These are phyloP conservation scores for Cryphonectria japonica DNA, from an alignment of 2,329 filamentous ascomycete species.

Conservation along the genomic window DNA sequence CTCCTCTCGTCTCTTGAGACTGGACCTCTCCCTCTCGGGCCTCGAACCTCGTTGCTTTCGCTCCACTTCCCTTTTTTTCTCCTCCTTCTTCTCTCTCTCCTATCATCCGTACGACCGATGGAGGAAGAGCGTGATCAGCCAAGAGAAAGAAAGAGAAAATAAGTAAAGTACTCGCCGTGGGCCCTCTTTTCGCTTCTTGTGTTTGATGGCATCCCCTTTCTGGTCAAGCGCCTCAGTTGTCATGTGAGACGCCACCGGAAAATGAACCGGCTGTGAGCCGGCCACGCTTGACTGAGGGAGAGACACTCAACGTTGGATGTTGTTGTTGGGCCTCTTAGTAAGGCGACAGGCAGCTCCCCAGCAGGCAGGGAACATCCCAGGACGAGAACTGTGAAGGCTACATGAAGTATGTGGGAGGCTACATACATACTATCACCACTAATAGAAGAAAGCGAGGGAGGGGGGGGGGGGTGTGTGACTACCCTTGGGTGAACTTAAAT, in stretches of 20 bases:
- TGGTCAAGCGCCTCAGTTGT: not conserved
- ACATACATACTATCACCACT: not conserved
- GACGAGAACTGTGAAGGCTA: not conserved
- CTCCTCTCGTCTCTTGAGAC: too few relatives aligned
- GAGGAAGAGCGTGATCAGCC: too few relatives aligned
- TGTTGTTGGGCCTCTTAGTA: too few relatives aligned
- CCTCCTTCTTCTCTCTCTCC: too few relatives aligned
- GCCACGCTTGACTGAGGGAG: not conserved
- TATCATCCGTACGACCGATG: not conserved
- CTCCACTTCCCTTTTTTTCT: too few relatives aligned
- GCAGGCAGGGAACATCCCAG: not conserved
- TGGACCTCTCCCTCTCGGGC: too few relatives aligned
- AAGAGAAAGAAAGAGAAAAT: too few relatives aligned
- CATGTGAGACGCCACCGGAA: conserved; percentile 1
- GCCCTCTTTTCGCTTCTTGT: not conserved
- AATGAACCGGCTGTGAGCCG: not conserved
- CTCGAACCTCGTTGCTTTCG: too few relatives aligned
- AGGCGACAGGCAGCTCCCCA: too few relatives aligned
- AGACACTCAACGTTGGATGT: too few relatives aligned
- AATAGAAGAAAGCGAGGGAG: too few relatives aligned
- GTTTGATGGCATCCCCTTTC: not conserved
- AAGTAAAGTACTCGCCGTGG: not conserved
- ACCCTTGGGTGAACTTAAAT: not conserved
- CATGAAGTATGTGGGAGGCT: not conserved
- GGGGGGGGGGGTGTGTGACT: too few relatives aligned